These are phyloP conservation scores for Lasiodiplodia sp. DNA, from an alignment of 2,329 filamentous ascomycete genomes.

Conservation along the genomic window DNA sequence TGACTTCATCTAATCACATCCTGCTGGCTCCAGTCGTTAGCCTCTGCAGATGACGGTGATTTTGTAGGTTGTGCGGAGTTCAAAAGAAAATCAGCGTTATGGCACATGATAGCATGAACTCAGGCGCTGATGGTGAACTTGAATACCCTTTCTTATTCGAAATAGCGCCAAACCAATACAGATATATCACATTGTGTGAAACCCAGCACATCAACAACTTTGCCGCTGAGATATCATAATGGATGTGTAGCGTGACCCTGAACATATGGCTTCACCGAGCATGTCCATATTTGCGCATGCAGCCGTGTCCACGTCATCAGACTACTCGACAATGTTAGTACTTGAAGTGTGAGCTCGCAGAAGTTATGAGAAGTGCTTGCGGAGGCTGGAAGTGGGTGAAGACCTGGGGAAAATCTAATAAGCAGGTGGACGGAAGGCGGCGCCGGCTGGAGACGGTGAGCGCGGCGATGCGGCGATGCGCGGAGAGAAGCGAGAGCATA, in stretches of 20 bases:
- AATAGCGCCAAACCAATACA: not conserved
- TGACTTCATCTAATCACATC: conserved; percentile 60
- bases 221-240: not conserved
- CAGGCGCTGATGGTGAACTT: not conserved
- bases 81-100: not conserved
- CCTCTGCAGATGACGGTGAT: not conserved
- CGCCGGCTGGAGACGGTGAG: too few relatives aligned
- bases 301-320: not conserved
- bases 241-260: not conserved
- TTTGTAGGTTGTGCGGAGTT: not conserved
- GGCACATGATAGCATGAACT: not conserved
- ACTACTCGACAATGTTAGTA: not conserved
- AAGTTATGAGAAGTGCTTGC: too few relatives aligned
- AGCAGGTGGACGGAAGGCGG: too few relatives aligned
- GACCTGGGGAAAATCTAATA: too few relatives aligned
- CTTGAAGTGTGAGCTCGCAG: too few relatives aligned
- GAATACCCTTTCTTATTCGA: not conserved
- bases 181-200: not conserved
- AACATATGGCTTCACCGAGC: not conserved
- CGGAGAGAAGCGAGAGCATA: too few relatives aligned
- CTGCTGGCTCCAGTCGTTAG: not conserved
- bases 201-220: not conserved
- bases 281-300: not conserved
- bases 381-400: too few relatives aligned
- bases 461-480: too few relatives aligned